Evolutionary conservation across 1,284 basidiomycete genomes (phyloP).

Genomic region (Hypsizygus ulmarius): DNA sequence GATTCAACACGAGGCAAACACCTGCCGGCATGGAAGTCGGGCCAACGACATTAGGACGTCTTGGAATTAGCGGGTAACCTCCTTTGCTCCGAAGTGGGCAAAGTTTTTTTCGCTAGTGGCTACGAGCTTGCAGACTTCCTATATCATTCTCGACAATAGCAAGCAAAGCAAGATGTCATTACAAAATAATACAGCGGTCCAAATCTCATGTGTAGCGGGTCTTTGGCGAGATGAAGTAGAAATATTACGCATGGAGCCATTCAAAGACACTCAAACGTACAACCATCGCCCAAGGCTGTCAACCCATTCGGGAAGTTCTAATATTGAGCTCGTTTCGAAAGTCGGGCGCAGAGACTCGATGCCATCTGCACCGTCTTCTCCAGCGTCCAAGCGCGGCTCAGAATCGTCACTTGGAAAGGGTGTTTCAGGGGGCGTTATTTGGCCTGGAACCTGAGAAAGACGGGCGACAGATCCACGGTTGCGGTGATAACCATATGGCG

Average conservation of each 20-base stretch:
- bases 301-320: constrained; percentile 58
- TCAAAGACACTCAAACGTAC: constrained; percentile 46
- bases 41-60: background rate
- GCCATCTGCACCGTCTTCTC: constrained; percentile 22
- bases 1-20: constrained; percentile 7
- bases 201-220: background rate
- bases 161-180: background rate
- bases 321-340: constrained; percentile 46
- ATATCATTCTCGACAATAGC: background rate
- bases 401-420: constrained; percentile 31
- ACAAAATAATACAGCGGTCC: background rate
- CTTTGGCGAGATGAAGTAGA: constrained; percentile 1
- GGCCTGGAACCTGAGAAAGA: constrained; percentile 30
- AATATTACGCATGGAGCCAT: constrained; percentile 7
- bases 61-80: constrained; percentile 1
- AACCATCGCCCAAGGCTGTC: constrained; percentile 59
- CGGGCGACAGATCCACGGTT: constrained; percentile 27
- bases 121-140: constrained; percentile 1
- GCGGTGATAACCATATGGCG: constrained; percentile 53
- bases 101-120: no score
- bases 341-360: constrained; percentile 39
- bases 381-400: constrained; percentile 16
- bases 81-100: background rate
- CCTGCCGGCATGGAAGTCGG: background rate
- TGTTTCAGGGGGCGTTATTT: constrained; percentile 53